Base-by-base conservation (phyloP, 2,329 filamentous ascomycete genomes). In the Pseudogymnoascus destructans region DNA sequence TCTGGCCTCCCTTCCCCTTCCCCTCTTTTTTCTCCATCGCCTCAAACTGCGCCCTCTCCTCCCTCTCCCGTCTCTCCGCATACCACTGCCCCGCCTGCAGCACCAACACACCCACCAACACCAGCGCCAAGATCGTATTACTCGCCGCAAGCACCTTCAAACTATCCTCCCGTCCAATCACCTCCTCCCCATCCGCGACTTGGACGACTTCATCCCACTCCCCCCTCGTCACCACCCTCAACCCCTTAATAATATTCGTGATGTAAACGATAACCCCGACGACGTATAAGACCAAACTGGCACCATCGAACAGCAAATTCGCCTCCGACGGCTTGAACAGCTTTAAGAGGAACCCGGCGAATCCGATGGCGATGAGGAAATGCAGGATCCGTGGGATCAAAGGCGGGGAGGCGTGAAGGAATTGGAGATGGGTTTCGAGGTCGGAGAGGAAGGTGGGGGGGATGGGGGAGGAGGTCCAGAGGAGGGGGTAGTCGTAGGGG, bases 71-170 rank as follows among this genome's bases (percentile, higher is more conserved):
- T 69, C 88, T 80, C 79, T 97, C 91, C 23, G 93, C 93, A 74
- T 98, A 98, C 93, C 92, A 97, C 79, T 97, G 89, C 9, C 93
- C 93, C 17, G 89, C 89, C 80, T 98, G 93, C 68, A 98, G 74
- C 32, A 96, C 88, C 63, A 98, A 71, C 8, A 98, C 88, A 4
- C 93, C 93, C 2, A 97, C 85, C 57, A 98, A 74, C 27, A 98
- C 89, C 46, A 98, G 79, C 33, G 92, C 93, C 59, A 97, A 74
- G 69, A 98, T 98, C 2, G 93, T 97, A 73, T 98, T 95, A 72
- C 89, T 95, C 6, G 93, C 93, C 30, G 90, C 84, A 66, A 97
- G 77, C 13, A 98, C 92, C 75, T 89, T 87, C 66, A 98, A 74
- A 67, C 84, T 92, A 71, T 98, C 93, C 73, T 96, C 90, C 23